Base-by-base conservation (phyloP, 208 protist species). In the Angomonas deanei region DNA sequence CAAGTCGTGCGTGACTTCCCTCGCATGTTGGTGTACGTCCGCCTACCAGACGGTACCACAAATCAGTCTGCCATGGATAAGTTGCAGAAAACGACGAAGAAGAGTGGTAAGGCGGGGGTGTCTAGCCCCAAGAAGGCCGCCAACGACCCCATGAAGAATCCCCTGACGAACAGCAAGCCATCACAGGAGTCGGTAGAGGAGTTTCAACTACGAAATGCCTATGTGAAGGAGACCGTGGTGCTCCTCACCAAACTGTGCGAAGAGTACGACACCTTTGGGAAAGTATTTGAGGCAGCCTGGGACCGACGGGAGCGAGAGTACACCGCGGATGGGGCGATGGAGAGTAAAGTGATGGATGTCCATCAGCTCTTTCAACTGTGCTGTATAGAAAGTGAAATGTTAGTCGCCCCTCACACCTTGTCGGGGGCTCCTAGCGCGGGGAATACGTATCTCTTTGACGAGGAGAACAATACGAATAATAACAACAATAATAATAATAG, bases 1-100 rank as follows among this genome's bases (percentile, higher is more conserved):
- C 72, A 70, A 46, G 87, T 93, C 48, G 71, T 83, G 1, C 80
- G 87, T n/a, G 87, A 93, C 70, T 89, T 93, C 21, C 87, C 87
- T 2, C 74, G 87, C 32, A 88, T 84, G 70, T 56, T 61, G 10
- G 74, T 91, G 2, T 80, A 72, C 58, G 80, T 91, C 33, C 36
- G 50, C 8, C 36, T 8, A n/a, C 36, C 8, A 8, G 15, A 42
- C 36, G 8, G 8, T 42, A 15, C 8, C 15, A 42, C 36, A 15
- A 42, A n/a, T 42, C 36, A 42, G 15, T 8, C 36, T 8, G 8
- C 15, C 11, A 42, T 42, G 36, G 36, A 42, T 42, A 42, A 42
- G 36, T n/a, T 42, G 36, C 8, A 42, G 36, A 15, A 8, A 8
- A 42, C 36, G 15, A 42, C 11, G 36, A 42, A 42, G 36, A 15